Evolutionary conservation across 805 yeast genomes (phyloP), one percentile per base, ranked within the genome.

Genomic region (Barnettozyma sucrosica): DNA sequence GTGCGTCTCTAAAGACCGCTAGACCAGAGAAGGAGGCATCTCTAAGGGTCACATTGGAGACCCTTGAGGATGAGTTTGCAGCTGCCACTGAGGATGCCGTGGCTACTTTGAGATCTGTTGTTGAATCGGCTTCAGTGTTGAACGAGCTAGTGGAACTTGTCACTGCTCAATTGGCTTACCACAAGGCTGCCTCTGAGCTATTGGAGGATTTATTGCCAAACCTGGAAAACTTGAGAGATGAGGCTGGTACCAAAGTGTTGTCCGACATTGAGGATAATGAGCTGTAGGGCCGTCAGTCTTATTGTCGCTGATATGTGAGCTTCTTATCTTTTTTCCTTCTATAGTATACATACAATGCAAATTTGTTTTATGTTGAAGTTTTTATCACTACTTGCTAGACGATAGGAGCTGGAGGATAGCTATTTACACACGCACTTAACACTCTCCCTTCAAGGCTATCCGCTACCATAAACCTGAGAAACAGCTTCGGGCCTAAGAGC

Each of bases 31-130:
- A 81, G 66, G 84, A 83, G 61, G 88, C 90, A 16, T 81, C 81
- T 43, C 76, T 84, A 51, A 75, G 90, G 58, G 85, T 82, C 43
- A 77, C 80, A 53, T 82, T 88, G 76, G 95, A 88, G 66, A 78
- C 82, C 51, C 81, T 88, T 44, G 96, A 88, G 69, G 96, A 88
- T 60, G 90, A 85, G 60, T 88, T 88, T 65, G 95, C 93, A 41
- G 87, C 85, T 56, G 84, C 90, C 21, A 89, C 89, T 32, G 96
- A 88, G 68, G 93, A 85, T 60, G 93, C 95, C 36, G 88, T 87
- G 46, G 71, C 81, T 36, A 79, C 84, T 50, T 83, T 88, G 90
- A 87, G 83, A 69, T 81, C 83, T 62, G 90, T 85, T 25, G 77
- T 88, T 55, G 81, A 82, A 48, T 74, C 81, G 47, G 80, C 89